A percentile compares a stretch with the other conserved stretches of the same genome.
Conservation (phyloP, 169 alveolate genomes). For the Plasmodium reichenowi region DNA sequence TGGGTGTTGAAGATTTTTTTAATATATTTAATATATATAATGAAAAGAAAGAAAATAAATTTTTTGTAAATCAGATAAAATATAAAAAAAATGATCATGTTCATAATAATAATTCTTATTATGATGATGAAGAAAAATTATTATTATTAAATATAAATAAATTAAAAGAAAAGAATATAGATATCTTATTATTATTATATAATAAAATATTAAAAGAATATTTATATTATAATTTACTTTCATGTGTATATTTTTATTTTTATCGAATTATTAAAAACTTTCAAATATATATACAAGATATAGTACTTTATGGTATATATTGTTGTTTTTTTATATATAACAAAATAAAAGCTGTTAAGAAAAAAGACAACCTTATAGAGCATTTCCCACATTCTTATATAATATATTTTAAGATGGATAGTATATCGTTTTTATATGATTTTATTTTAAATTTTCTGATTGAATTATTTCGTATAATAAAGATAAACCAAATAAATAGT, state of each 20-base stretch:
- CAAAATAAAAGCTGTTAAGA: slow-evolving; percentile 38
- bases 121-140: neutral
- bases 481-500: slow-evolving; percentile 22
- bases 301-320: slow-evolving; percentile 46
- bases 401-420: slow-evolving; percentile 25
- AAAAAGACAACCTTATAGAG: slow-evolving; percentile 25
- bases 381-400: slow-evolving; percentile 18
- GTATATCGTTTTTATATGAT: slow-evolving; percentile 17
- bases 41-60: neutral
- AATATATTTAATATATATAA: slow-evolving; percentile 23
- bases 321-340: slow-evolving; percentile 57
- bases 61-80: slow-evolving; percentile 25
- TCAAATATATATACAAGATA: slow-evolving; percentile 32
- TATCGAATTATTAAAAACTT: slow-evolving; percentile 56
- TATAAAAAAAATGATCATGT: neutral
- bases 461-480: slow-evolving; percentile 42
- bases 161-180: no score
- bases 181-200: slow-evolving; percentile 4
- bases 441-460: slow-evolving; percentile 50
- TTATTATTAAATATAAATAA: no score
- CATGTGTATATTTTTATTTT: slow-evolving; percentile 66
- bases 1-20: neutral
- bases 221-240: slow-evolving; percentile 54
- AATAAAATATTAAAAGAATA: slow-evolving; percentile 47
- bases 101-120: no score